Evolutionary conservation across 1,284 basidiomycete genomes (phyloP), one percentile per base, ranked within the genome.

Genomic region (Coriolopsis trogii): DNA sequence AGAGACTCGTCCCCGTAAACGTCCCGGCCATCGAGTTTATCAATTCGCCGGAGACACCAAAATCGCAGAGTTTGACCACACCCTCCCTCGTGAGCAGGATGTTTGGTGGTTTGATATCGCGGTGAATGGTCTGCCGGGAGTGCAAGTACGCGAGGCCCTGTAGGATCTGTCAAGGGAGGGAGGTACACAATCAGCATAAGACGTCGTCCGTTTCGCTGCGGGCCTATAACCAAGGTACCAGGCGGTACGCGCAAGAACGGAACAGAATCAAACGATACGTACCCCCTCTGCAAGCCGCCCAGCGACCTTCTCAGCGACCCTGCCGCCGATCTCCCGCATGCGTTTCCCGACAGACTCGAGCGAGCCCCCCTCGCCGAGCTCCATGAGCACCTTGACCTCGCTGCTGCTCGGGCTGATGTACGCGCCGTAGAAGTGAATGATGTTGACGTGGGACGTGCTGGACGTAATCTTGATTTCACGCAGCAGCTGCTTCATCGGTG

Each of bases 61-160:
- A 98, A 73, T 99, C 96, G 69, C 85, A 90, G 8, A 99, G 78
- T 72, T 96, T 98, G 67, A 98, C 88, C 38, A 93, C 74, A 21
- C 96, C 96, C 60, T 90, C 79, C 30, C 82, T 78, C 2, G 95
- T 93, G 40, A 99, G 77, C 41, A 98, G 82, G 56, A 98, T 88
- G 71, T 98, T 98, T 24, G 93, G 93, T 9, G 96, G 96, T 67
- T 98, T 99, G 76, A 99, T 98, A 70, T 98, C 95, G 53, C 97
- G 81, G 70, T 99, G 97, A 60, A 99, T 97, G 49, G 95, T 96
- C 69, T 85, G 89, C 68, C 86, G 85, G 47, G 87, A 81, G 71
- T 99, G 94, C 31, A 99, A 81, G 71, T 99, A 98, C 28, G 87
- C 85, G 37, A 99, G 82, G 7, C 97, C 97, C 69, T 91, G 87